Conservation (phyloP, 257 asterid species). For the Solanum chmielewskii region DNA sequence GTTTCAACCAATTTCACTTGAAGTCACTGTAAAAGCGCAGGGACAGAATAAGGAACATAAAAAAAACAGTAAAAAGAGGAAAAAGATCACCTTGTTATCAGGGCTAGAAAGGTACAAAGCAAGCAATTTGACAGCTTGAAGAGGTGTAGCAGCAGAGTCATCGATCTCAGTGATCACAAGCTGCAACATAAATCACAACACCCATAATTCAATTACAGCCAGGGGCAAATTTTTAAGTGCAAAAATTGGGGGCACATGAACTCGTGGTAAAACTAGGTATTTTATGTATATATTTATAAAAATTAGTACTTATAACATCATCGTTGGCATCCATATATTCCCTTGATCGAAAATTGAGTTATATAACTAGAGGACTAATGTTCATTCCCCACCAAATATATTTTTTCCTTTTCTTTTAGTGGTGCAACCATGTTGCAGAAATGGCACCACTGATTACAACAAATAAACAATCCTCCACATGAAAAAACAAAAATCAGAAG, state of each 20-base stretch:
- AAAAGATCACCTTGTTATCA: slow-evolving; percentile 52
- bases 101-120: slow-evolving; percentile 67
- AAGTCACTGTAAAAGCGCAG: background rate
- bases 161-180: slow-evolving; percentile 89
- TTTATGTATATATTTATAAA: too few relatives aligned
- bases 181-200: slow-evolving; percentile 12
- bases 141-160: slow-evolving; percentile 88
- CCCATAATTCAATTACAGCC: background rate
- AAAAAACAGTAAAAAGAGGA: background rate
- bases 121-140: slow-evolving; percentile 88
- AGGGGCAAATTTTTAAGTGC: background rate
- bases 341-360: background rate
- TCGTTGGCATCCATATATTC: background rate
- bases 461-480: background rate
- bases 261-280: background rate
- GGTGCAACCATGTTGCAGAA: background rate
- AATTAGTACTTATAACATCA: background rate
- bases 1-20: background rate
- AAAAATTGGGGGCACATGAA: background rate
- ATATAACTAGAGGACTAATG: background rate
- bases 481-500: background rate
- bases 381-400: background rate
- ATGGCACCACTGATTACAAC: background rate
- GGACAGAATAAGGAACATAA: background rate
- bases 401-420: background rate